Percentiles rank a stretch among this genome's conserved stretches.
These are phyloP conservation scores for Naematelia encephala DNA, from an alignment of 768 basidiomycete species.

Conservation along the genomic window DNA sequence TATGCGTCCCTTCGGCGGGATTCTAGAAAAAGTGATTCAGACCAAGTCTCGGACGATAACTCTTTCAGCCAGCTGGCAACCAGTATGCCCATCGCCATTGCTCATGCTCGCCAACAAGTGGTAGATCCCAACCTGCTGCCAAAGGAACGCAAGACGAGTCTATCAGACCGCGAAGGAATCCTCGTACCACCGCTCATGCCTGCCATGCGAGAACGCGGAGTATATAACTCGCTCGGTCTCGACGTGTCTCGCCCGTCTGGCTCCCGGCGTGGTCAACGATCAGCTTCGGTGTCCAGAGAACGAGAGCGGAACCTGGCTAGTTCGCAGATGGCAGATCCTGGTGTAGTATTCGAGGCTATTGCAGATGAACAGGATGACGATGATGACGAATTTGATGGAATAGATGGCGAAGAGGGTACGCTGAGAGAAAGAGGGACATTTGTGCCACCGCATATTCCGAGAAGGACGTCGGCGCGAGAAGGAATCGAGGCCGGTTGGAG, in stretches of 20 bases:
- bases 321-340: conserved; percentile 38
- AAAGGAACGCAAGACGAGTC: conserved; percentile 42
- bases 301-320: conserved; percentile 10
- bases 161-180: conserved; percentile 38
- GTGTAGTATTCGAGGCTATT: conserved; percentile 40
- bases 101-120: conserved; percentile 1
- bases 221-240: conserved; percentile 26
- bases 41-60: conserved; percentile 18
- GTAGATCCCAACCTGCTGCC: conserved; percentile 13
- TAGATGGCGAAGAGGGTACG: conserved; percentile 27
- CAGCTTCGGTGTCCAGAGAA: conserved; percentile 30
- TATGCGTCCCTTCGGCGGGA: conserved; percentile 11
- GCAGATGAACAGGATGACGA: conserved; percentile 29
- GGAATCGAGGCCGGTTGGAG: conserved; percentile 36
- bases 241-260: conserved; percentile 2
- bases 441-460: conserved; percentile 45
- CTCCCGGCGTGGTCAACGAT: conserved; percentile 9
- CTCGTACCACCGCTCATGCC: conserved; percentile 43
- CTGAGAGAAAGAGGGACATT: conserved; percentile 37
- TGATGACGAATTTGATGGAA: conserved; percentile 24
- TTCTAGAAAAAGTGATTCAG: not conserved
- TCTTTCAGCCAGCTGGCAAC: conserved; percentile 35
- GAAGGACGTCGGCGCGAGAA: conserved; percentile 20
- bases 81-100: conserved; percentile 44
- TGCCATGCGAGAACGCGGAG: conserved; percentile 39